Evolutionary conservation across 305 asterid species (phyloP), one percentile per base, ranked within the genome.

Genomic region (Plantago rigida): DNA sequence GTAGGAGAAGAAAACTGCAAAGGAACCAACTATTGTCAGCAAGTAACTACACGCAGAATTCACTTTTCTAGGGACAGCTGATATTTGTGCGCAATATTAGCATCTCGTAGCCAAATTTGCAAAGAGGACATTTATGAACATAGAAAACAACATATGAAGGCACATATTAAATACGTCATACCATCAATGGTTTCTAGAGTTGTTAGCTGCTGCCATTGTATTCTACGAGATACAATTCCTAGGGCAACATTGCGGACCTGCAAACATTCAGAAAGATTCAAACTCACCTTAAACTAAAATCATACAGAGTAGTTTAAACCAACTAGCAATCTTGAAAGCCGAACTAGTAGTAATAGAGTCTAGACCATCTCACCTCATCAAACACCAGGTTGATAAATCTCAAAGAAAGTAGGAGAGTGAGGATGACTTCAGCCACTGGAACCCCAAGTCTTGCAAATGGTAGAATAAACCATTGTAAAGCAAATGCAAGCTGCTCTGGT

Each of bases 191-290:
- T 86, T 84, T 88, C 98, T 53, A 87, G 77, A 7, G 83, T 77
- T 39, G 96, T 84, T 76, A 92, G 72, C 70, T 86, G 87, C 68
- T 84, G 75, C 99, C 99, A 92, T 65, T 83, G 71, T 69, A 92
- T 92, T 74, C 96, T 77, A 66, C 96, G 95, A 59, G 96, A 92
- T 62, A 92, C 89, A 47, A 92, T 80, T 62, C 96, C 99, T 59
- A 92, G 79, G 7, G 99, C 95, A 69, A 92, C 89, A 60, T 84
- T 92, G 24, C 96, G 93, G 15, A 92, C 99, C 99, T 88, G 78
- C 51, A 57, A 75, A 52, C 22, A 24, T 24, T 47, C 9, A 15
- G 28, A 49, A 44, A 52, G 51, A 9, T 48, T 12, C 47, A 31
- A 48, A 29, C 12, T 69, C 67, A 48, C 14, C 50, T 13, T 28